A percentile compares a stretch with the other conserved stretches of the same genome.
Evolutionary conservation across 2,329 filamentous ascomycete species (phyloP).

Genomic region (Botrytis medusae): DNA sequence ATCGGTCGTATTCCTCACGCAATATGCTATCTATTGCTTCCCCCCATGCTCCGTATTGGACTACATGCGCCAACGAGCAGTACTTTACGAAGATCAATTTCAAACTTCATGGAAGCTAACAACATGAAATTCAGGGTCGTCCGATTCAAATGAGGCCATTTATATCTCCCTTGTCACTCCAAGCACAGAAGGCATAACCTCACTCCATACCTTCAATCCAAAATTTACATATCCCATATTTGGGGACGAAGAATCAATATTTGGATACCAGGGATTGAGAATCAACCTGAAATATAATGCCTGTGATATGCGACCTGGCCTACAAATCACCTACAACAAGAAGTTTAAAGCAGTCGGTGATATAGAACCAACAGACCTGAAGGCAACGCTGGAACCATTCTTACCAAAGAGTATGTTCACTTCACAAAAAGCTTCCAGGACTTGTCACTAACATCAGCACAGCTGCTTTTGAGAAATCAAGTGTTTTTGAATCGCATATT

Average conservation of each 20-base stretch:
- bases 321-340: slow-evolving; percentile 69
- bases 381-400: slow-evolving; percentile 54
- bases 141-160: slow-evolving; percentile 52
- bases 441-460: slow-evolving; percentile 15
- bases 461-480: slow-evolving; percentile 66
- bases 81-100: background rate
- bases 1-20: background rate
- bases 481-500: slow-evolving; percentile 62
- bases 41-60: background rate
- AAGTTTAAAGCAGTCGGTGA: slow-evolving; percentile 70
- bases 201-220: slow-evolving; percentile 72
- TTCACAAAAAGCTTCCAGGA: slow-evolving; percentile 6
- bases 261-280: slow-evolving; percentile 80
- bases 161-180: slow-evolving; percentile 59
- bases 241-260: slow-evolving; percentile 87
- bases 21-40: background rate
- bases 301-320: slow-evolving; percentile 73
- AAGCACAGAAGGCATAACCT: slow-evolving; percentile 51
- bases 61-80: slow-evolving; percentile 1
- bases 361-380: slow-evolving; percentile 67
- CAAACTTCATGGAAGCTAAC: slow-evolving; percentile 5
- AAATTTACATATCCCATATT: slow-evolving; percentile 91
- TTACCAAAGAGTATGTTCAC: slow-evolving; percentile 60
- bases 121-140: slow-evolving; percentile 32
- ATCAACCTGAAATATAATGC: slow-evolving; percentile 69